Base-by-base conservation (phyloP, 495 filamentous ascomycete genomes). In the Astrothelium subdiscretum region DNA sequence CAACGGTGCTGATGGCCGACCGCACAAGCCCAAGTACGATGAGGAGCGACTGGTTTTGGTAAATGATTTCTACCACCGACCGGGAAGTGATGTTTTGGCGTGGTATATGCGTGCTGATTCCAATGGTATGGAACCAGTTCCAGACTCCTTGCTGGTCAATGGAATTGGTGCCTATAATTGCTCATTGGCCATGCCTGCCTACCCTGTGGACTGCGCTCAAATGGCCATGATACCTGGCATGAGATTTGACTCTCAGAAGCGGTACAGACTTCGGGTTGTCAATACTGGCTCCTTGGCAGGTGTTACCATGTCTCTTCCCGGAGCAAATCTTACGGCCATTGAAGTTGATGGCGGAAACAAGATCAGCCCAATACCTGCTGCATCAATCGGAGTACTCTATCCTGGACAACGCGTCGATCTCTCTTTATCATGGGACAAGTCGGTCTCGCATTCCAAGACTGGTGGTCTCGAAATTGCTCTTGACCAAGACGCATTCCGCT, bases 41-140 rank as follows among this genome's bases (percentile, higher is more conserved):
- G 77, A 78, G 59, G 74, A 80, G 4, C 69, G 75, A 29, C 60
- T 82, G 31, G 70, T 83, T 27, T 63, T 83, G 2, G 74, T 83
- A 44, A 78, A 79, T 4, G 80, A 83, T 63, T 81, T 79, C 79
- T 83, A 81, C 66, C 80, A 83, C 64, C 68, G 70, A 22, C 24
- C 66, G 2, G 66, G 63, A 6, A 15, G 61, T 8, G 72, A 80
- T 32, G 72, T 79, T 20, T 68, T 79, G 15, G 72, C 66, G 1
- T 81, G 78, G 77, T 83, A 79, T 63, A 74, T 71, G 59, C 68
- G 69, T 40, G 69, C 73, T n/a, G 73, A 69, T 3, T 75, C 72
- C 31, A 78, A 77, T 68, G 78, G 76, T 2, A 78, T 78, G 31
- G 80, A 83, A 75, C 80, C 80, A 6, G 79, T 79, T 42, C 80